These are phyloP conservation scores for Austroboletus novae-zelandiae DNA, from an alignment of 1,284 basidiomycete species.

Conservation along the genomic window DNA sequence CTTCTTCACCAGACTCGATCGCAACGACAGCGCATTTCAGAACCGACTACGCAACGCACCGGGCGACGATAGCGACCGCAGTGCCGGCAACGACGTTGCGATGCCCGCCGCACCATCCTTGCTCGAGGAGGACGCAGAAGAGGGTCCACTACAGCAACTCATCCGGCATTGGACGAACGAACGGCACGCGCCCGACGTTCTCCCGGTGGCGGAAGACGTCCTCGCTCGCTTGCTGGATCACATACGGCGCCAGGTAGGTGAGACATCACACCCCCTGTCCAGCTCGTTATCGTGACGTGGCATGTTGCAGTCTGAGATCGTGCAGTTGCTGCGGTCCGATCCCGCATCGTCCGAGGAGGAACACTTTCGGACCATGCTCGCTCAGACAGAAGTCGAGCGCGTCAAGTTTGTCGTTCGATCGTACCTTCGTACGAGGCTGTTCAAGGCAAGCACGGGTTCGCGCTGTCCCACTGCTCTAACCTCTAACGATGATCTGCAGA, in stretches of 20 bases:
- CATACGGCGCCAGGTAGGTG: slow-evolving; percentile 79
- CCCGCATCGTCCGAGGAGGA: slow-evolving; percentile 84
- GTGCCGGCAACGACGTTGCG: slow-evolving; percentile 5
- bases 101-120: slow-evolving; percentile 12
- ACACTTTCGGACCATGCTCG: slow-evolving; percentile 86
- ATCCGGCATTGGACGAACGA: slow-evolving; percentile 86
- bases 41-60: slow-evolving; percentile 29
- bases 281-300: not conserved
- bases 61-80: slow-evolving; percentile 14
- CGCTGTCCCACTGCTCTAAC: not conserved
- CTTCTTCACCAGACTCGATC: slow-evolving; percentile 29
- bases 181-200: slow-evolving; percentile 76
- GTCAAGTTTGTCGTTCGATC: slow-evolving; percentile 87
- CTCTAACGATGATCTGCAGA: slow-evolving; percentile 43
- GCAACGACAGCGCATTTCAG: slow-evolving; percentile 19
- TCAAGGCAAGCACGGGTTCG: slow-evolving; percentile 60
- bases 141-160: slow-evolving; percentile 58
- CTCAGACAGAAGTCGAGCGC: slow-evolving; percentile 89
- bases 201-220: slow-evolving; percentile 73
- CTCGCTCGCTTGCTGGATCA: slow-evolving; percentile 76
- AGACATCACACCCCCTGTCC: slow-evolving; percentile 14
- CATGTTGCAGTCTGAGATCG: slow-evolving; percentile 50
- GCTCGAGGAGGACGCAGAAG: slow-evolving; percentile 28
- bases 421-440: slow-evolving; percentile 82
- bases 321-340: slow-evolving; percentile 71